Evolutionary conservation across 2,329 filamentous ascomycete species (phyloP).

Genomic region (Talaromyces marneffei): DNA sequence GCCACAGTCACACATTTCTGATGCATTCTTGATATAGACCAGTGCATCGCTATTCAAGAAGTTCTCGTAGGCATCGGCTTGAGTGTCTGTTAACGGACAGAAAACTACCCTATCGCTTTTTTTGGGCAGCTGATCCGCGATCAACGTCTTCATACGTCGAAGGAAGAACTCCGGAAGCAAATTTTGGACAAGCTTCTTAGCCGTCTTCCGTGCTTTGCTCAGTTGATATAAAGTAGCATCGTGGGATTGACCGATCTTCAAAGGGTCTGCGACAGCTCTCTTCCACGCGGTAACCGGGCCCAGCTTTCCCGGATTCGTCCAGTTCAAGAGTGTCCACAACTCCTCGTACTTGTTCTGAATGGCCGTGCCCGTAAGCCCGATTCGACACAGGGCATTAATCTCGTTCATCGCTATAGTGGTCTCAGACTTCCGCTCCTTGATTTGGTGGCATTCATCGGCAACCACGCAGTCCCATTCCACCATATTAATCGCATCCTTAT

Average conservation of each 20-base stretch:
- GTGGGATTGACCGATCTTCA: conserved; percentile 85
- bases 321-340: conserved; percentile 91
- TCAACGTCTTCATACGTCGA: conserved; percentile 85
- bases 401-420: conserved; percentile 83
- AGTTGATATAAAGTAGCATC: conserved; percentile 81
- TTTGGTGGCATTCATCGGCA: conserved; percentile 84
- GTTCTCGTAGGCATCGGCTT: conserved; percentile 75
- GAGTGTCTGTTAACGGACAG: conserved; percentile 77
- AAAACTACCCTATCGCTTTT: conserved; percentile 95
- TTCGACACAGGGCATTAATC: conserved; percentile 83
- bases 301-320: conserved; percentile 78
- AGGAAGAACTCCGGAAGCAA: conserved; percentile 86
- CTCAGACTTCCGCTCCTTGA: conserved; percentile 74
- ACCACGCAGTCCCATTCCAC: conserved; percentile 91
- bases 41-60: conserved; percentile 70
- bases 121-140: conserved; percentile 86
- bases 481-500: conserved; percentile 71
- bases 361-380: conserved; percentile 89
- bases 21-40: conserved; percentile 60
- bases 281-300: conserved; percentile 71
- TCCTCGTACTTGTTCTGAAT: conserved; percentile 99
- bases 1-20: conserved; percentile 63
- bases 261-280: conserved; percentile 66
- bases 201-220: conserved; percentile 71
- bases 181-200: conserved; percentile 77